Percentiles rank a stretch among this genome's conserved stretches.
Conservation (phyloP, 192 early-diverging fungal species). For the Backusella luteola region DNA sequence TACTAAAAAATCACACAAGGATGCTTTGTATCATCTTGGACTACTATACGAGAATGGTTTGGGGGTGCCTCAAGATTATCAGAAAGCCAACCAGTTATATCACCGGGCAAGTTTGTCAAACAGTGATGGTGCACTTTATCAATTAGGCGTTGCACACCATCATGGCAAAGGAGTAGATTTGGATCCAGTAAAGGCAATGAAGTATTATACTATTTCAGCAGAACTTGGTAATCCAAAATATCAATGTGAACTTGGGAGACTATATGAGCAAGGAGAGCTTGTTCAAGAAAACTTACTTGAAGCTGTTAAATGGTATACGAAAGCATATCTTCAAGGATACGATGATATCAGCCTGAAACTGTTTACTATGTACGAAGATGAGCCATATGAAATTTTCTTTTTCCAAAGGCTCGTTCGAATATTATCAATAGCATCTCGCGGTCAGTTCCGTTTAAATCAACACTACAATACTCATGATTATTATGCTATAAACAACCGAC, state of each 20-base stretch:
- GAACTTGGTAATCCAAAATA: background rate
- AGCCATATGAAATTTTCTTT: background rate
- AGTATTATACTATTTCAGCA: background rate
- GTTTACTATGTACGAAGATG: background rate
- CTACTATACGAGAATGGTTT: background rate
- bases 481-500: no score
- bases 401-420: background rate
- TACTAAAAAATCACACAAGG: background rate
- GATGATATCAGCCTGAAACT: background rate
- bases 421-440: background rate
- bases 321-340: background rate
- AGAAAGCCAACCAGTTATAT: background rate
- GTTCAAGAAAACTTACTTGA: background rate
- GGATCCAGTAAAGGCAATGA: background rate
- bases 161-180: background rate
- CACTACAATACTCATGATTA: no score
- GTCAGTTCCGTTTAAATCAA: no score
- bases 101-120: background rate
- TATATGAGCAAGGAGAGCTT: background rate
- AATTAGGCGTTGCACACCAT: background rate
- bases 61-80: background rate
- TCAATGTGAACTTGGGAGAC: background rate
- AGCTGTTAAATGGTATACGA: background rate
- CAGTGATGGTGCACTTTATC: background rate
- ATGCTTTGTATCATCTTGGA: background rate